Conservation (phyloP, 345 rosid genomes). For the Hypericum perforatum region DNA sequence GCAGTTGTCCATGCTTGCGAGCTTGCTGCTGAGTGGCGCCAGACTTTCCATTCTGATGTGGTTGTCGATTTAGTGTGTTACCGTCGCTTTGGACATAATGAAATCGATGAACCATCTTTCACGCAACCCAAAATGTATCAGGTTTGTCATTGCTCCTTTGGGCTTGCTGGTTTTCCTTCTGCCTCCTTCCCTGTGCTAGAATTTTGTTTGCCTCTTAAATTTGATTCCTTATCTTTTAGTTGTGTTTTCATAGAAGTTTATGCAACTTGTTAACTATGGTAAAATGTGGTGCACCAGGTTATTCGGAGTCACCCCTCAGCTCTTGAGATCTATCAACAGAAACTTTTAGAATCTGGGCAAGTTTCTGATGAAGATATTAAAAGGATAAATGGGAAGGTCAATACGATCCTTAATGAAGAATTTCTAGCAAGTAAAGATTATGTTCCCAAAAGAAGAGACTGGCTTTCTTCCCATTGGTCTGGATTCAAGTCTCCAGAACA, state of each 20-base stretch:
- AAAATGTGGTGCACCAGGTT: conserved; percentile 32
- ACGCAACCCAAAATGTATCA: conserved; percentile 77
- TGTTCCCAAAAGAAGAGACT: conserved; percentile 56
- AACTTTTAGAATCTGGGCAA: conserved; percentile 56
- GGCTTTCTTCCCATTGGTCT: conserved; percentile 80
- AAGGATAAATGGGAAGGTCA: conserved; percentile 52
- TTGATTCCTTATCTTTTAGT: background rate
- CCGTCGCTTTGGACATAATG: conserved; percentile 76
- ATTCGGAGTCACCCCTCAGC: conserved; percentile 64
- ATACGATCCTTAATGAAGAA: conserved; percentile 58
- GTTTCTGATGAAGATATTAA: conserved; percentile 44
- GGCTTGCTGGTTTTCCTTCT: background rate
- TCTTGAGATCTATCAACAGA: conserved; percentile 54
- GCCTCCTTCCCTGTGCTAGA: too few relatives aligned
- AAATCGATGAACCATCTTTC: conserved; percentile 77
- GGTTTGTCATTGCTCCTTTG: conserved; percentile 29
- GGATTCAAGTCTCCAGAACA: conserved; percentile 81
- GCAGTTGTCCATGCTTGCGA: conserved; percentile 71
- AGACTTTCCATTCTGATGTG: conserved; percentile 73
- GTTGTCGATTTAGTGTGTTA: conserved; percentile 76
- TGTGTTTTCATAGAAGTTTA: conserved; percentile 3
- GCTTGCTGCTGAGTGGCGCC: conserved; percentile 90
- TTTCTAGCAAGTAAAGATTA: conserved; percentile 63
- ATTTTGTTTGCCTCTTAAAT: conserved; percentile 6
- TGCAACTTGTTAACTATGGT: conserved; percentile 6